Evolutionary conservation across 176 grass and related monocot genomes (phyloP).

Genomic region (Musa troglodytarum): DNA sequence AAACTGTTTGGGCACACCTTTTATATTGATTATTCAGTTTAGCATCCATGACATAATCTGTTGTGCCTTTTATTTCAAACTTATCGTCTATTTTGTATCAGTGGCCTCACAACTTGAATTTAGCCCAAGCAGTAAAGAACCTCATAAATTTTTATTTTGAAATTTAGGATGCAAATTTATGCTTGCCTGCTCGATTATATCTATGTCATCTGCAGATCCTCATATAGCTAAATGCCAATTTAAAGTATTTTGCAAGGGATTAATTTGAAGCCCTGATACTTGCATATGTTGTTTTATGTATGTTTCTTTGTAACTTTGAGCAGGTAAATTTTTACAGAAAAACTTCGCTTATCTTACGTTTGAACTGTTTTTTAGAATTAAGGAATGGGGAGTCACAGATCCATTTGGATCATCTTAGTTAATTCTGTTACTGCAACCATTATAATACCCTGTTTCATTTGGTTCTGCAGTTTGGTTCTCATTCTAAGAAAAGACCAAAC

Average conservation of each 20-base stretch:
- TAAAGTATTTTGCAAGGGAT: not conserved
- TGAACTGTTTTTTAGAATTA: not conserved
- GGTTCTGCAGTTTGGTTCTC: constrained; percentile 64
- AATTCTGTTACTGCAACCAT: not conserved
- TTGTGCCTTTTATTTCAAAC: no score
- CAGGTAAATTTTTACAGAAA: not conserved
- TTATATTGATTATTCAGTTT: no score
- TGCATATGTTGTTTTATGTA: not conserved
- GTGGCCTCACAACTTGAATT: no score
- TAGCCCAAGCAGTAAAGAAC: no score
- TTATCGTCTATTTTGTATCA: no score
- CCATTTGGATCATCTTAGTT: not conserved
- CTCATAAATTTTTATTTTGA: not conserved
- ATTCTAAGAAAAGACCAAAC: constrained; percentile 97
- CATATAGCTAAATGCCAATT: not conserved
- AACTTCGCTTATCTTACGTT: not conserved
- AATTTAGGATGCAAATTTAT: not conserved
- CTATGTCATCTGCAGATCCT: not conserved
- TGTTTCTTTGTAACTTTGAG: not conserved
- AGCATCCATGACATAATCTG: no score
- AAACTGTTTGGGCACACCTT: no score
- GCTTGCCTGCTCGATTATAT: not conserved
- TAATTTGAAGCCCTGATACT: not conserved
- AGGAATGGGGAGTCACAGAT: not conserved
- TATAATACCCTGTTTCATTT: not conserved